Percentiles rank a stretch among this genome's conserved stretches.
These are phyloP conservation scores for Aspergillus ruber DNA, from an alignment of 2,329 filamentous ascomycete genomes.

Conservation along the genomic window DNA sequence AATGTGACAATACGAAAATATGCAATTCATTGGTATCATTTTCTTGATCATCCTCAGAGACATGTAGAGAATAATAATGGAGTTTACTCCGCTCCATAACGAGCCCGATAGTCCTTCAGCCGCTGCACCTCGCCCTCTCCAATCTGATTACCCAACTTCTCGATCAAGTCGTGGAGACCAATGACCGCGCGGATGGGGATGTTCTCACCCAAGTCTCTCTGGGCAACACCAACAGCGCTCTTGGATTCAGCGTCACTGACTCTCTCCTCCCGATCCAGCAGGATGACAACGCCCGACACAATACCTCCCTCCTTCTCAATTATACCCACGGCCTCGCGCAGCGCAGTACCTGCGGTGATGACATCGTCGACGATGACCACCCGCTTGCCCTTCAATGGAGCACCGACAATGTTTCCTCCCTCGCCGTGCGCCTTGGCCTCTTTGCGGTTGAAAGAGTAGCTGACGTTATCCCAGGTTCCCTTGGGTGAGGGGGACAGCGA, in stretches of 20 bases:
- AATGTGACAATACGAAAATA: neutral
- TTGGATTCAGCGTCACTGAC: conserved; percentile 59
- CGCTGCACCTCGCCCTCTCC: conserved; percentile 57
- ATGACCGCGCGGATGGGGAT: conserved; percentile 75
- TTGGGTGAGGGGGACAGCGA: conserved; percentile 29
- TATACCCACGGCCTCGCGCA: conserved; percentile 84
- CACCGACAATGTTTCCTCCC: conserved; percentile 86
- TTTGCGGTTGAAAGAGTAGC: conserved; percentile 92
- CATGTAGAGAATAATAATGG: neutral
- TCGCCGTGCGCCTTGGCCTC: conserved; percentile 95
- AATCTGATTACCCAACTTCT: conserved; percentile 57
- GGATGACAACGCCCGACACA: conserved; percentile 80
- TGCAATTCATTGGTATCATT: conserved; percentile 15
- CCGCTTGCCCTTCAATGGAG: conserved; percentile 73
- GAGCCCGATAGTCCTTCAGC: conserved; percentile 65
- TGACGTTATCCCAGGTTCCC: conserved; percentile 59
- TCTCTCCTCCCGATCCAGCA: conserved; percentile 64
- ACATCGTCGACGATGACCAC: conserved; percentile 94
- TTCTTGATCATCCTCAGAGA: conserved; percentile 17
- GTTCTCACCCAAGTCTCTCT: conserved; percentile 62
- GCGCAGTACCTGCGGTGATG: conserved; percentile 89
- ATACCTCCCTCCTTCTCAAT: conserved; percentile 79
- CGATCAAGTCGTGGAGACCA: conserved; percentile 69
- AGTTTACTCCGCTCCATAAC: conserved; percentile 33
- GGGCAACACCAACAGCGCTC: conserved; percentile 81